Percentiles rank a stretch among this genome's conserved stretches.
phyloP scores from a whole-genome alignment of 2,329 filamentous ascomycete species.

The Fusarium compactum region DNA sequence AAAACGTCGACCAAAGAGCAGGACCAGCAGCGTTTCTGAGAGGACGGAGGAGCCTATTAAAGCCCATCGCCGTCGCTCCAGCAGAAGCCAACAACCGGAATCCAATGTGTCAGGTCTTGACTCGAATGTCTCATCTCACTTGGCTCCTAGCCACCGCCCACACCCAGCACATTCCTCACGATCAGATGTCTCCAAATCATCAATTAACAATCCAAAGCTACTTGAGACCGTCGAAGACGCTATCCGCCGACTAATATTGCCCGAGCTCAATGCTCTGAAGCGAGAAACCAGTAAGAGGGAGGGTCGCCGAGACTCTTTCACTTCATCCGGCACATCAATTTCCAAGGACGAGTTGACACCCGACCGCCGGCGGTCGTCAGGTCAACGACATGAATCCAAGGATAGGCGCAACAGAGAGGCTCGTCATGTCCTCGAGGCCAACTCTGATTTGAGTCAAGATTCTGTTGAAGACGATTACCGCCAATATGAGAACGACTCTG shows the following conservation, averaged over 20 bases:
- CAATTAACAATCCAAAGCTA: slow-evolving; percentile 91
- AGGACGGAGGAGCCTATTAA: slow-evolving; percentile 60
- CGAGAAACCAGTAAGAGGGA: slow-evolving; percentile 86
- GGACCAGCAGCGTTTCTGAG: slow-evolving; percentile 63
- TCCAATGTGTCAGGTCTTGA: slow-evolving; percentile 65
- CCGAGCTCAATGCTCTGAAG: slow-evolving; percentile 91
- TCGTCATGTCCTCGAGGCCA: slow-evolving; percentile 65
- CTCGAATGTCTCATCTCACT: slow-evolving; percentile 65
- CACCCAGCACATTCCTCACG: slow-evolving; percentile 66
- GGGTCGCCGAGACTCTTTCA: slow-evolving; percentile 74
- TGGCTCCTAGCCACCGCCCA: slow-evolving; percentile 67
- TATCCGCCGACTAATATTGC: slow-evolving; percentile 88
- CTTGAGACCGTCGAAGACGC: slow-evolving; percentile 94
- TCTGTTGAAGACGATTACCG: slow-evolving; percentile 56
- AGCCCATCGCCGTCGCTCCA: slow-evolving; percentile 63
- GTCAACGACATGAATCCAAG: slow-evolving; percentile 63
- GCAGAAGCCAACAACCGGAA: slow-evolving; percentile 62
- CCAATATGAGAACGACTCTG: slow-evolving; percentile 54
- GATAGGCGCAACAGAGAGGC: slow-evolving; percentile 65
- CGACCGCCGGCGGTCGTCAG: slow-evolving; percentile 71
- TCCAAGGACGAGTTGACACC: slow-evolving; percentile 69
- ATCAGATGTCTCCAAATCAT: slow-evolving; percentile 71
- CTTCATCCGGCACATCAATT: slow-evolving; percentile 66
- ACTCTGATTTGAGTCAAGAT: slow-evolving; percentile 62
- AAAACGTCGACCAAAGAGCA: slow-evolving; percentile 61